Evolutionary conservation across 805 yeast species (phyloP).

Genomic region (Myxozyma geophila): DNA sequence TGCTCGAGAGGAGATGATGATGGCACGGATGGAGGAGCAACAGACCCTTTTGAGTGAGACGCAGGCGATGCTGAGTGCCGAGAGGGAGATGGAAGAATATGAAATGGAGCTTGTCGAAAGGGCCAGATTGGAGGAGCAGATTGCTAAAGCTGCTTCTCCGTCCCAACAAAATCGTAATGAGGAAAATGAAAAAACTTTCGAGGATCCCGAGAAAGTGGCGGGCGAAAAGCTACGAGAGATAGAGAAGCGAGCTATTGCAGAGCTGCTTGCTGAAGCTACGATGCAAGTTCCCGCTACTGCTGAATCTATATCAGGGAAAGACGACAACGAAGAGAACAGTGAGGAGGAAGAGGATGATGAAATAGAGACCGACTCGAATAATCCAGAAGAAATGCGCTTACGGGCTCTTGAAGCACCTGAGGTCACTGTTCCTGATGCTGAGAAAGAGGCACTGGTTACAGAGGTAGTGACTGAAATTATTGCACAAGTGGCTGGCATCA

Average conservation of each 20-base stretch:
- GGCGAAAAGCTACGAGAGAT: too few relatives aligned
- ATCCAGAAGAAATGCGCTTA: conserved; percentile 17
- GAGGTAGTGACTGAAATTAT: not conserved
- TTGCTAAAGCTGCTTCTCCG: too few relatives aligned
- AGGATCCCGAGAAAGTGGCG: not conserved
- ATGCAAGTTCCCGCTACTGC: too few relatives aligned
- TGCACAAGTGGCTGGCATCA: not conserved
- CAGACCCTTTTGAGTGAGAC: too few relatives aligned
- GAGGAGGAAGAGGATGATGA: conserved; percentile 21
- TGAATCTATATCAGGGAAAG: too few relatives aligned
- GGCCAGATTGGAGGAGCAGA: not conserved
- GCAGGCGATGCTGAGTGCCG: not conserved
- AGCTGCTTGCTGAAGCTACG: too few relatives aligned
- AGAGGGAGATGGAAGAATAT: not conserved
- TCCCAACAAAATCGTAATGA: not conserved
- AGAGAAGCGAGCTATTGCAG: too few relatives aligned
- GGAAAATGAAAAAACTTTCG: not conserved
- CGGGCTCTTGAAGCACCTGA: conserved; percentile 8
- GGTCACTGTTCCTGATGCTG: not conserved
- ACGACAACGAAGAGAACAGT: not conserved
- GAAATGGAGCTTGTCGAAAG: not conserved
- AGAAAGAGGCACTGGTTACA: not conserved
- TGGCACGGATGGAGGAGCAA: too few relatives aligned
- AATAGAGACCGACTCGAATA: not conserved
- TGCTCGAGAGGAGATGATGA: conserved; percentile 3